These are phyloP conservation scores for Saccharomyces cerevisiae DNA, from an alignment of 805 yeast genomes.

Conservation along the genomic window DNA sequence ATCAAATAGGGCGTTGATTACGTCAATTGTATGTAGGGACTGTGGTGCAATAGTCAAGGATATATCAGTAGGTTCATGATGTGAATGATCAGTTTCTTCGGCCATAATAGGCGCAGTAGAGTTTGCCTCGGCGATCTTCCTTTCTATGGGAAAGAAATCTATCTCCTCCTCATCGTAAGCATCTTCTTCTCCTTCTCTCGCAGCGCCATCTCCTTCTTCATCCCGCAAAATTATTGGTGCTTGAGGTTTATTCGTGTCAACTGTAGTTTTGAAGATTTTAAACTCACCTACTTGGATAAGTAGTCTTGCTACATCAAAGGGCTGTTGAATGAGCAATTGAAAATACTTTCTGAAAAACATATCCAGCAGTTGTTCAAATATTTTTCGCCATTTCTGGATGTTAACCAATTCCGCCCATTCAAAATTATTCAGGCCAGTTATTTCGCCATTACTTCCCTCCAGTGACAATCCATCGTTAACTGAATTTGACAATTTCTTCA, in stretches of 20 bases:
- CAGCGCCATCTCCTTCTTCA: constrained; percentile 13
- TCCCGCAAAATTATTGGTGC: constrained; percentile 7
- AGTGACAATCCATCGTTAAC: background rate
- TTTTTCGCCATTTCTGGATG: constrained; percentile 45
- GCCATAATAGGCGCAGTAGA: background rate
- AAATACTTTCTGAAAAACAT: constrained; percentile 63
- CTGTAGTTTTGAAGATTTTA: background rate
- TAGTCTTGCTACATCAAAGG: constrained; percentile 75
- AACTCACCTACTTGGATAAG: constrained; percentile 68
- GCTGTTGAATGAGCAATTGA: constrained; percentile 67
- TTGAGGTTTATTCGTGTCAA: background rate
- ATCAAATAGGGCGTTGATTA: constrained; percentile 53
- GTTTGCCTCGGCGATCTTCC: background rate
- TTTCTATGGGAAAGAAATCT: constrained; percentile 23
- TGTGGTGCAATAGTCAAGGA: constrained; percentile 40
- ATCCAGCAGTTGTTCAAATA: constrained; percentile 47
- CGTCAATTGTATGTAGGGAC: constrained; percentile 56
- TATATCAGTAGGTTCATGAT: background rate
- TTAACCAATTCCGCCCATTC: constrained; percentile 64
- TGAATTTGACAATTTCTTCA: background rate
- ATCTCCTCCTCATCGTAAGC: constrained; percentile 34
- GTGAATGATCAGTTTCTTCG: constrained; percentile 2
- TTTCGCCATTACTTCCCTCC: background rate
- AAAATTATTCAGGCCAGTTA: constrained; percentile 27
- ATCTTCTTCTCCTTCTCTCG: constrained; percentile 17